Evolutionary conservation across 805 yeast genomes (phyloP), one percentile per base, ranked within the genome.

Genomic region (Metschnikowia dekortorum): DNA sequence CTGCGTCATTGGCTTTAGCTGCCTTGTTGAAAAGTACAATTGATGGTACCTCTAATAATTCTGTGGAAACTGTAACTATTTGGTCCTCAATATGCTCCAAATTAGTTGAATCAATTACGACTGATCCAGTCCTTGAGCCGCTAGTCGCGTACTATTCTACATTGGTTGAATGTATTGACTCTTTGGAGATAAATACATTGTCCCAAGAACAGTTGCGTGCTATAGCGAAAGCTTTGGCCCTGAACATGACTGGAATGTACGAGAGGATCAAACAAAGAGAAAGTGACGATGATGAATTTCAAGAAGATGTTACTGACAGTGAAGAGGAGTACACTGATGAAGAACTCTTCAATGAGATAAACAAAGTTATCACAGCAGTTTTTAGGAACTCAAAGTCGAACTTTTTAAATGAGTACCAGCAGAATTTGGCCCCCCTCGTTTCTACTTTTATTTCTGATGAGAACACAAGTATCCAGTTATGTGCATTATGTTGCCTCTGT

Each of bases 241-340:
- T 78, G 3, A 84, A 83, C 58, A 69, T 90, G 62, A 70, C 76
- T 9, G 96, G 87, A 53, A 80, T 85, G 37, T 82, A 80, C 61
- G 83, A 79, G 51, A 80, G 96, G 58, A 82, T 88, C 49, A 82
- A 81, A 61, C 79, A 76, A 34, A 84, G 95, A 55, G 90, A 88
- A 48, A 76, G 74, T 52, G 85, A 79, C 39, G 94, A 87, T 55
- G 96, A 89, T 63, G 96, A 88, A 60, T 90, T 85, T 65, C 85
- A 86, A 52, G 97, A 89, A 69, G 97, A 89, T 41, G 74, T 84
- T 6, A 96, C 86, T 51, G 87, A 82, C 49, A 90, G 85, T 50
- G 97, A 91, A 49, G 89, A 83, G 51, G 96, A 87, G 60, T 81
- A 76, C 58, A 84, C 94, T 1, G 98, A 94, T 65, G 97, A 90